phyloP scores from a whole-genome alignment of 768 basidiomycete genomes.

The Kwoniella dendrophila region DNA sequence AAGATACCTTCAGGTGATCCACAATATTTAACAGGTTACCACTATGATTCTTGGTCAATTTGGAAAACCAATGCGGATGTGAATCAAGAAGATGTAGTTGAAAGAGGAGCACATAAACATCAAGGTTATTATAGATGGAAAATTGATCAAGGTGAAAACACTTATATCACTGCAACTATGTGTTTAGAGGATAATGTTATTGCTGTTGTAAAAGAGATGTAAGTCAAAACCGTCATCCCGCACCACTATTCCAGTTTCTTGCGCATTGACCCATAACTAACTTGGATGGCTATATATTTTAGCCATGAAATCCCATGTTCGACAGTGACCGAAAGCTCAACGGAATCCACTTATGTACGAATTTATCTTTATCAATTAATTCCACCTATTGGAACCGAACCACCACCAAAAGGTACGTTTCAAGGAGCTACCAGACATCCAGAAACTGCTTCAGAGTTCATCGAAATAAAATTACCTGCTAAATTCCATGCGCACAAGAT shows the following conservation, averaged over 20 bases:
- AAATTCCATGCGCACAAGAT: not conserved
- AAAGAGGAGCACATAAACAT: not conserved
- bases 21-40: not conserved
- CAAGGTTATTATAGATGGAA: conserved; percentile 8
- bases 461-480: not conserved
- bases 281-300: not conserved
- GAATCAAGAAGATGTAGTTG: not conserved
- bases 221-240: not conserved
- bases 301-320: not conserved
- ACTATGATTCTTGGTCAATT: not conserved
- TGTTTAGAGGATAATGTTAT: conserved; percentile 3
- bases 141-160: not conserved
- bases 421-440: not conserved
- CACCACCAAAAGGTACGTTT: not conserved
- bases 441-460: not conserved
- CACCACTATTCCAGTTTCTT: not conserved
- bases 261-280: not conserved
- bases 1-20: not conserved
- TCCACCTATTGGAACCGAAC: not conserved
- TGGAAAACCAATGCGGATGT: not conserved
- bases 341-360: not conserved
- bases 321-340: not conserved
- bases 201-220: not conserved
- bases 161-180: not conserved
- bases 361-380: not conserved